These are phyloP conservation scores for Fusarium sp. DNA, from an alignment of 2,329 filamentous ascomycete species.

Conservation along the genomic window DNA sequence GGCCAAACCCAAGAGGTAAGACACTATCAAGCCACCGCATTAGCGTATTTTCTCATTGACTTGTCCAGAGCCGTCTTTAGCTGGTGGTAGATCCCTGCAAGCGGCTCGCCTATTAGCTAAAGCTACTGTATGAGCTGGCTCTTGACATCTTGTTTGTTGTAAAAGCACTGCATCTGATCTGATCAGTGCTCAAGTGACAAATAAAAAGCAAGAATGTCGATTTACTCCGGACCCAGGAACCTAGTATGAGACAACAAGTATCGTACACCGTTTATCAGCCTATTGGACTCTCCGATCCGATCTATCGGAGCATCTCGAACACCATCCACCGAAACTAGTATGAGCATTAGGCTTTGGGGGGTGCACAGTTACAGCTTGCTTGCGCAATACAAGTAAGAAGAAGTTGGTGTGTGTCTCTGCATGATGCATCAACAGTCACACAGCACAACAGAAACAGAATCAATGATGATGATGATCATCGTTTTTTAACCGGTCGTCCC, in stretches of 20 bases:
- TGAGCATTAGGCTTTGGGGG: neutral
- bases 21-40: conserved; percentile 42
- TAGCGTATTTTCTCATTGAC: conserved; percentile 28
- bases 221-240: conserved; percentile 7
- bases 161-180: conserved; percentile 22
- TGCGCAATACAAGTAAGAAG: conserved; percentile 17
- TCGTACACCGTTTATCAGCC: conserved; percentile 13
- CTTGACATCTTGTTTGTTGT: conserved; percentile 21
- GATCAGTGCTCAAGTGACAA: conserved; percentile 18
- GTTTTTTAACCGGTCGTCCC: conserved; percentile 23
- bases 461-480: conserved; percentile 10
- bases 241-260: conserved; percentile 7
- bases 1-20: conserved; percentile 39
- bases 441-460: conserved; percentile 1
- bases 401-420: conserved; percentile 22
- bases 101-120: conserved; percentile 20
- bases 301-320: conserved; percentile 33
- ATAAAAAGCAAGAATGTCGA: neutral
- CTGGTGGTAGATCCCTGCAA: conserved; percentile 39
- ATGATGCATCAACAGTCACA: conserved; percentile 21
- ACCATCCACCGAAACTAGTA: conserved; percentile 6
- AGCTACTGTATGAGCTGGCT: conserved; percentile 36
- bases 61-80: neutral
- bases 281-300: conserved; percentile 28
- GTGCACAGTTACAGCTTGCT: neutral